Base-by-base conservation (phyloP, 371 early-diverging fungal genomes). In the Funneliformis caledonium region DNA sequence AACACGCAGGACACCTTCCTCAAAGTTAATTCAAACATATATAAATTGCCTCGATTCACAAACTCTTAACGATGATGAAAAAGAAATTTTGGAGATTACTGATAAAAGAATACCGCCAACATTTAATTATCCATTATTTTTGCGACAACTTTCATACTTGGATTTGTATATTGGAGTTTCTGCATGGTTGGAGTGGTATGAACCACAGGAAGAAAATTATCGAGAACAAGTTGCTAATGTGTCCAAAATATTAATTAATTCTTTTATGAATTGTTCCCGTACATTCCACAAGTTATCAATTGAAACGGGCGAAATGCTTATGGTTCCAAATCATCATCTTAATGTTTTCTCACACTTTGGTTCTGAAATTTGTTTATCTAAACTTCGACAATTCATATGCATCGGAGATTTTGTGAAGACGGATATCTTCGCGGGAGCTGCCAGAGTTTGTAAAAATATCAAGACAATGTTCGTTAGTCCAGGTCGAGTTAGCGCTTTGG, bases 221-320 rank as follows among this genome's bases (percentile, higher is more conserved):
- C 22, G 64, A 33, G 64, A 64, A 31, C 9, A 31, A 33, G 4
- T 64, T 0, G 64, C 31, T 10, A 11, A 11, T 4, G 11, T 64
- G 26, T 31, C 64, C 12, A 64, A 33, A 33, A 11, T 64, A 1
- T 26, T 64, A 64, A 31, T 64, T 22, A 11, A 26, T 4, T 31
- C 33, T 9, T 64, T 64, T 64, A 64, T 64, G 64, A 22, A 9
- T 22, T 11, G 26, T 31, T 64, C 64, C 6, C 10, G 11, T 2
- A 9, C 64, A 31, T 64, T 64, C 9, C 31, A 31, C 11, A 64
- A 64, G 26, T 14, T 64, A 33, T 64, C 64, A 33, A 64, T 64
- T 31, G 64, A 64, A 64, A 64, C 64, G 11, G 64, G 64, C 26
- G 64, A 64, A 22, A 64, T 64, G 64, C 4, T 26, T 64, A 64